Evolutionary conservation across 495 filamentous ascomycete genomes (phyloP).

Genomic region (Cryomyces antarcticus): DNA sequence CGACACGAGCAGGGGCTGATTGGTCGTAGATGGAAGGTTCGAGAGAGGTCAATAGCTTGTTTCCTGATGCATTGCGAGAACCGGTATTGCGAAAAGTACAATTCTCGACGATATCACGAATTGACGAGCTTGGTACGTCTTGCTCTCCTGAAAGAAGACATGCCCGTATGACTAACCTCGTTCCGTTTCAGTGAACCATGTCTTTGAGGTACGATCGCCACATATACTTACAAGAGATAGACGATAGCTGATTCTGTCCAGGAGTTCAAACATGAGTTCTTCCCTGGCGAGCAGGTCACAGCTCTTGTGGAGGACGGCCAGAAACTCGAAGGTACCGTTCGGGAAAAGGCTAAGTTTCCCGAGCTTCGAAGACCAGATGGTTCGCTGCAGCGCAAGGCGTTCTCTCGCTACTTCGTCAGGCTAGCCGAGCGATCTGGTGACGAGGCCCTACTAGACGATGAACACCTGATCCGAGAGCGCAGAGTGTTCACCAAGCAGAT

Average conservation of each 20-base stretch:
- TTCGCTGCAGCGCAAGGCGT: slow-evolving; percentile 38
- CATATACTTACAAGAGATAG: slow-evolving; percentile 11
- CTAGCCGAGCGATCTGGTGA: slow-evolving; percentile 46
- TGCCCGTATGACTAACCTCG: slow-evolving; percentile 8
- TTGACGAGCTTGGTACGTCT: slow-evolving; percentile 68
- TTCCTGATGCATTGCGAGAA: slow-evolving; percentile 79
- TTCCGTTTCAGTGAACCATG: slow-evolving; percentile 34
- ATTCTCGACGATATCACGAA: slow-evolving; percentile 73
- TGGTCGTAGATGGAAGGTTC: slow-evolving; percentile 51
- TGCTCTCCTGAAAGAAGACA: neutral
- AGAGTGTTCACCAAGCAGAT: slow-evolving; percentile 93
- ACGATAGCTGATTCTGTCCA: slow-evolving; percentile 33
- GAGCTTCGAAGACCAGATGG: slow-evolving; percentile 42
- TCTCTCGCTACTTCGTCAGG: slow-evolving; percentile 63
- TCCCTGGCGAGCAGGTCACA: slow-evolving; percentile 72
- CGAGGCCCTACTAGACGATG: slow-evolving; percentile 60
- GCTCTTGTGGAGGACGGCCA: slow-evolving; percentile 50
- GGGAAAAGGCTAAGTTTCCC: slow-evolving; percentile 69
- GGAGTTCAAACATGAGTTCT: slow-evolving; percentile 86
- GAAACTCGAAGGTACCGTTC: slow-evolving; percentile 53
- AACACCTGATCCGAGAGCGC: slow-evolving; percentile 68
- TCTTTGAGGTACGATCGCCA: slow-evolving; percentile 28
- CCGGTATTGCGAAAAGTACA: slow-evolving; percentile 80
- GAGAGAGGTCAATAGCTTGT: slow-evolving; percentile 71
- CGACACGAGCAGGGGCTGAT: slow-evolving; percentile 4